phyloP scores from a whole-genome alignment of 140 eudicot genomes.

The Erigeron philadelphicus region DNA sequence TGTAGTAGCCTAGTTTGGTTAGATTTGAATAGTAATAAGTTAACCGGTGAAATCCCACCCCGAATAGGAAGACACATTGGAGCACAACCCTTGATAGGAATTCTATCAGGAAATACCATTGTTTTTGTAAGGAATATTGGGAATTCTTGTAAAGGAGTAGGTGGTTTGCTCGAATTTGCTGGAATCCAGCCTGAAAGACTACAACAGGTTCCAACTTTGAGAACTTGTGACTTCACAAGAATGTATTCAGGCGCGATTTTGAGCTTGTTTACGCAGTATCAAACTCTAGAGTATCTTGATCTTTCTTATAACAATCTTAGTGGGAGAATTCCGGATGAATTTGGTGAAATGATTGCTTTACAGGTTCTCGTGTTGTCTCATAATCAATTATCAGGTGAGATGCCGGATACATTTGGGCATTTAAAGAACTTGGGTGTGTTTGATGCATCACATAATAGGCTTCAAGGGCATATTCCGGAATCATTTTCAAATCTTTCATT shows the following conservation, averaged over 20 bases:
- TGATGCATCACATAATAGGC: constrained; percentile 75
- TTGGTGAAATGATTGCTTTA: constrained; percentile 88
- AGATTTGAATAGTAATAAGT: constrained; percentile 68
- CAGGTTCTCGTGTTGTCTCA: constrained; percentile 85
- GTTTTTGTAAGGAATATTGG: constrained; percentile 82
- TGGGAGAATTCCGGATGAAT: constrained; percentile 79
- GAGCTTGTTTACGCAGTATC: constrained; percentile 72
- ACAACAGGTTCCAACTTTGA: constrained; percentile 66
- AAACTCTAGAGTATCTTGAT: constrained; percentile 92
- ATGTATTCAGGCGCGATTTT: constrained; percentile 87
- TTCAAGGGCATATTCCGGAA: constrained; percentile 89
- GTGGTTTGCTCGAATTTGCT: constrained; percentile 78
- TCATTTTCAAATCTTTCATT: constrained; percentile 71
- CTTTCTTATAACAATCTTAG: constrained; percentile 79
- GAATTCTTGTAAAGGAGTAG: constrained; percentile 84
- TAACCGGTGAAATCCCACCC: constrained; percentile 70
- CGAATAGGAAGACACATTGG: constrained; percentile 77
- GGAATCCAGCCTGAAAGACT: constrained; percentile 88
- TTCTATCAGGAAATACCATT: constrained; percentile 73
- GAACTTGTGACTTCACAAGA: constrained; percentile 73
- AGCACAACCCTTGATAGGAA: constrained; percentile 63
- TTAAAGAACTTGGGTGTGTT: constrained; percentile 83
- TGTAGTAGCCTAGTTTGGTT: constrained; percentile 89
- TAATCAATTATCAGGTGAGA: constrained; percentile 75
- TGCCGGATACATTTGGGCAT: constrained; percentile 71